Base-by-base conservation (phyloP, 2,329 filamentous ascomycete genomes). In the Westerdykella sp. region DNA sequence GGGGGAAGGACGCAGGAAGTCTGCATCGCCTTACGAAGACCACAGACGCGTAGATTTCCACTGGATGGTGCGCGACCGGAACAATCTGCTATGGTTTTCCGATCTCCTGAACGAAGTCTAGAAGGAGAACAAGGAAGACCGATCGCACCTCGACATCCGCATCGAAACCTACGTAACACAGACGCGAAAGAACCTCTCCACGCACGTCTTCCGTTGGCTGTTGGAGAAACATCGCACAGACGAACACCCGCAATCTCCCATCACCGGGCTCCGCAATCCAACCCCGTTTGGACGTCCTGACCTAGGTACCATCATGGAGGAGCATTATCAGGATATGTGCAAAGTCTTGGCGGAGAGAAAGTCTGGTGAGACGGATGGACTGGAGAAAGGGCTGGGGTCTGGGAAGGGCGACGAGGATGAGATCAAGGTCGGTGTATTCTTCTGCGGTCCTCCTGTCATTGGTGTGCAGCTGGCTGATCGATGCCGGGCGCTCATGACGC, bases 21-120 rank as follows among this genome's bases (percentile, higher is more conserved):
- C 37, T 13, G 42, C 46, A 13, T 53, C 55, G 4, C 57, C 54
- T 2, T 69, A 68, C 25, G 55, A 63, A 1, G 51, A 63, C 16
- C 73, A 74, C 48, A 71, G 76, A 28, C 70, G 76, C 4, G 72
- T 79, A 1, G 77, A 80, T 51, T 79, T 80, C 45, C 76, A 80
- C 59, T 80, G 78, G 77, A 77, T 76, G 49, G 76, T 80, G 1
- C 74, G 76, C 16, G 76, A 80, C 37, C 69, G 71, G 43, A 78
- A 79, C 57, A 70, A 76, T 40, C 68, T 80, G 0, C 66, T 75
- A 3, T 80, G 77, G 77, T 75, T 81, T 40, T 77, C 76, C 0
- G 72, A 77, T 49, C 70, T 80, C 0, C 68, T 80, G 5, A 80
- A 79, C 51, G 60, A 62, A 44, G 60, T 63, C 3, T 54, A 61